Percentiles rank a stretch among this genome's conserved stretches.
Conservation (phyloP, 768 basidiomycete genomes). For the Pleurotus giganteus region DNA sequence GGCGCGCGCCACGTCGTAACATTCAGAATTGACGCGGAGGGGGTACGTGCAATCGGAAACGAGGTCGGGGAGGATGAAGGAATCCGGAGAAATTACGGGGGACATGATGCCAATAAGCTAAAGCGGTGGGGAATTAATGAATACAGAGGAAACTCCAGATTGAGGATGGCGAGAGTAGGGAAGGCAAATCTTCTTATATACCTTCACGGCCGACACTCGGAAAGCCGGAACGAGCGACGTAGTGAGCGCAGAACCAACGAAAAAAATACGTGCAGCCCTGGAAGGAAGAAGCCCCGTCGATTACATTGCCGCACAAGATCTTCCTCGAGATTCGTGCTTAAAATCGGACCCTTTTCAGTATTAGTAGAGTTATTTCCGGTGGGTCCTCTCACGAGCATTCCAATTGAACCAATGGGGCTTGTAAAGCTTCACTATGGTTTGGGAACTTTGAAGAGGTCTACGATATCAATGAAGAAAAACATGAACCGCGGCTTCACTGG, state of each 20-base stretch:
- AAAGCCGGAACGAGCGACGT: neutral
- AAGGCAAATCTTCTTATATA: neutral
- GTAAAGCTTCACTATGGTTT: no score
- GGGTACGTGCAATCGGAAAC: constrained; percentile 24
- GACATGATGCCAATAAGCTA: neutral
- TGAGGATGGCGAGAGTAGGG: neutral
- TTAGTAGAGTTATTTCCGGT: neutral
- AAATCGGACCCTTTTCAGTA: neutral
- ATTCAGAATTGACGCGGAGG: constrained; percentile 19
- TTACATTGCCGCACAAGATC: constrained; percentile 5
- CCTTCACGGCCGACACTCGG: neutral
- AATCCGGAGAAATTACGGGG: neutral
- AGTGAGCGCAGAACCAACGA: constrained; percentile 2
- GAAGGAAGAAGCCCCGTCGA: neutral
- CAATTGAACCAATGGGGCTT: neutral
- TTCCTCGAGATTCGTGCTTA: constrained; percentile 5
- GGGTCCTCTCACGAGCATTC: neutral
- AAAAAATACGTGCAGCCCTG: neutral
- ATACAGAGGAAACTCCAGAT: constrained; percentile 5
- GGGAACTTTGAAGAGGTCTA: no score
- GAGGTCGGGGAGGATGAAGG: constrained; percentile 26
- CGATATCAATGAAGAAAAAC: no score
- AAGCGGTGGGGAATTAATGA: constrained; percentile 1
- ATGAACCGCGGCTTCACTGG: no score
- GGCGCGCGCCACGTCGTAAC: constrained; percentile 15